Evolutionary conservation across 73 alveolate species (phyloP).

Genomic region (Blepharisma stoltei): DNA sequence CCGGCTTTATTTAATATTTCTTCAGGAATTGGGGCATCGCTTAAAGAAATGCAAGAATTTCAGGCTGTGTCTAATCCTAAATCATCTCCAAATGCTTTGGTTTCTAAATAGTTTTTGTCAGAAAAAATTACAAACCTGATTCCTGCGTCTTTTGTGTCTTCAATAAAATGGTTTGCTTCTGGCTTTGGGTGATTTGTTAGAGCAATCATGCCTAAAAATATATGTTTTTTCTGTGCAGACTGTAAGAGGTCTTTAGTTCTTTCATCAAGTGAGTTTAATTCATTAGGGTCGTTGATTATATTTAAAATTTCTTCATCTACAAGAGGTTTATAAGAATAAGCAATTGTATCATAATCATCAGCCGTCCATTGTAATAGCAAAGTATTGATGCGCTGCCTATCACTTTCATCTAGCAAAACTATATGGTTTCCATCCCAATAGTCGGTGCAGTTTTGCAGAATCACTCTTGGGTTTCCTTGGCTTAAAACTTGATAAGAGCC

Average conservation of each 20-base stretch:
- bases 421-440: constrained; percentile 26
- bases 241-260: not conserved
- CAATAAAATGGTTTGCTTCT: constrained; percentile 31
- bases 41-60: constrained; percentile 28
- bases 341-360: constrained; percentile 24
- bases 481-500: constrained; percentile 9
- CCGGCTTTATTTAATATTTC: constrained; percentile 18
- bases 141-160: constrained; percentile 13
- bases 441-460: constrained; percentile 10
- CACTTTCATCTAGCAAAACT: not conserved
- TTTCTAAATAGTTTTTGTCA: not conserved
- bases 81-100: constrained; percentile 32
- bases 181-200: constrained; percentile 17
- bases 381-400: constrained; percentile 15
- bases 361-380: constrained; percentile 27
- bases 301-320: constrained; percentile 15
- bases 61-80: constrained; percentile 29
- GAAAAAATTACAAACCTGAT: constrained; percentile 28
- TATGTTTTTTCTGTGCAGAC: not conserved
- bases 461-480: constrained; percentile 25
- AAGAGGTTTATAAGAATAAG: constrained; percentile 15
- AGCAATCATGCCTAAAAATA: constrained; percentile 27
- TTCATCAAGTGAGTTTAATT: not conserved
- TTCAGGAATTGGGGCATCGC: not conserved
- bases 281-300: not conserved